These are phyloP conservation scores for Aurifilum marmelostoma DNA, from an alignment of 2,329 filamentous ascomycete species.

Conservation along the genomic window DNA sequence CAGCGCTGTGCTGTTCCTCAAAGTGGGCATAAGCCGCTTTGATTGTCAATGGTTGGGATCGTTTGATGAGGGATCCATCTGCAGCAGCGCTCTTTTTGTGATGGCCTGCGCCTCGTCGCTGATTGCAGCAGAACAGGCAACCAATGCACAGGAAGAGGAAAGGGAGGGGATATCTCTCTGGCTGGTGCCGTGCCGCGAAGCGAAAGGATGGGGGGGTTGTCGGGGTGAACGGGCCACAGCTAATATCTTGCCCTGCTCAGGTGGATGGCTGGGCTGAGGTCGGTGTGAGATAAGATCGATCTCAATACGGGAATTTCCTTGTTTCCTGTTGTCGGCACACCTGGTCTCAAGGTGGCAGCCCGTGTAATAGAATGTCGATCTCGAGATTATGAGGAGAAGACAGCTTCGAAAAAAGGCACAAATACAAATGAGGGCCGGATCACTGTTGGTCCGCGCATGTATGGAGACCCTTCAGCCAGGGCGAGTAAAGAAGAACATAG, in stretches of 20 bases:
- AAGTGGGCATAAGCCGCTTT: neutral
- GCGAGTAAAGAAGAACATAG: neutral
- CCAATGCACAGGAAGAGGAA: neutral
- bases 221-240: neutral
- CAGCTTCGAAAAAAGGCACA: neutral
- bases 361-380: neutral
- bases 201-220: slow-evolving; percentile 6
- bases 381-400: neutral
- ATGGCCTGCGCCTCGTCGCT: neutral
- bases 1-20: neutral
- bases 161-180: neutral
- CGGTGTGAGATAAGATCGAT: slow-evolving; percentile 12
- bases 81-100: neutral
- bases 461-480: neutral
- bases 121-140: neutral
- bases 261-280: slow-evolving; percentile 11
- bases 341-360: slow-evolving; percentile 13
- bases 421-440: neutral
- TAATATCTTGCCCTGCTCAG: neutral
- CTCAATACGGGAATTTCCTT: slow-evolving; percentile 1
- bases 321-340: neutral
- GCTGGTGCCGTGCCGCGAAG: slow-evolving; percentile 8
- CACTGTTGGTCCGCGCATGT: slow-evolving; percentile 1
- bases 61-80: slow-evolving; percentile 6
- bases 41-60: neutral